phyloP scores from a whole-genome alignment of 2,329 filamentous ascomycete genomes.

The Exophiala lecanii-corni region DNA sequence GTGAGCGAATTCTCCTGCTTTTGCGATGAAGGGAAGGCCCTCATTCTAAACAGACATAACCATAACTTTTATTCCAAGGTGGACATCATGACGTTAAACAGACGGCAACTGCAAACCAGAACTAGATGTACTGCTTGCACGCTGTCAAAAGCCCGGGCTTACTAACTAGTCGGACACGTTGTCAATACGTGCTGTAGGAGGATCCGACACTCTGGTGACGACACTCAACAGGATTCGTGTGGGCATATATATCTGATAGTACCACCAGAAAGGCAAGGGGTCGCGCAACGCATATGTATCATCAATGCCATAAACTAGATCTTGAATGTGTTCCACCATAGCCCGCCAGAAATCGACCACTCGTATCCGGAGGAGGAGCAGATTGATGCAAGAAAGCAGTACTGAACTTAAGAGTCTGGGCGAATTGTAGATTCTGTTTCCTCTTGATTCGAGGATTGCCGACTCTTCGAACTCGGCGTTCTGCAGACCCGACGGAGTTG shows the following conservation, averaged over 20 bases:
- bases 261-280: constrained; percentile 38
- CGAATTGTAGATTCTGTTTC: constrained; percentile 65
- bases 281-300: constrained; percentile 47
- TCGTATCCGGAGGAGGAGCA: constrained; percentile 28
- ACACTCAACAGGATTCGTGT: constrained; percentile 4
- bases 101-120: too few relatives aligned
- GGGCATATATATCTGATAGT: constrained; percentile 19
- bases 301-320: constrained; percentile 47
- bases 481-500: neutral
- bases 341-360: constrained; percentile 17
- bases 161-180: too few relatives aligned
- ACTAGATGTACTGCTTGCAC: too few relatives aligned
- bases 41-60: too few relatives aligned
- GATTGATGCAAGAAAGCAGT: constrained; percentile 45
- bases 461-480: constrained; percentile 1
- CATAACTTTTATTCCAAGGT: too few relatives aligned
- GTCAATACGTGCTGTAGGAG: too few relatives aligned
- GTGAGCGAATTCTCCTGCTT: too few relatives aligned
- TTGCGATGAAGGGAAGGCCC: too few relatives aligned
- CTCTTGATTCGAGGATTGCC: too few relatives aligned
- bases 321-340: constrained; percentile 34
- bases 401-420: constrained; percentile 58
- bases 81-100: too few relatives aligned
- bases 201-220: too few relatives aligned
- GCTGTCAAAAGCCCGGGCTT: too few relatives aligned